Percentiles rank a stretch among this genome's conserved stretches.
Conservation (phyloP, 148 eudicot species). For the Cornus kousa region DNA sequence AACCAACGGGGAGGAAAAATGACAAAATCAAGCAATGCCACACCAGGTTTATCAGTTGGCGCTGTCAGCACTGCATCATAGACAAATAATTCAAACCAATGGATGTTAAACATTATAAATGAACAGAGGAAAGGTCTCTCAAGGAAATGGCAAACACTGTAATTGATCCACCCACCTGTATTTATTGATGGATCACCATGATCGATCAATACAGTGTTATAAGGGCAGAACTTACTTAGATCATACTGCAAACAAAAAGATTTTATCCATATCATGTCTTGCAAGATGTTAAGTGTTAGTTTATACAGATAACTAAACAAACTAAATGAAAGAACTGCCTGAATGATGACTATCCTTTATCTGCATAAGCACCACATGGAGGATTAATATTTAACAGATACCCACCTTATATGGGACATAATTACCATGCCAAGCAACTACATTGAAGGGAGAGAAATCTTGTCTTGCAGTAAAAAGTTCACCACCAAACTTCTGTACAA, state of each 20-base stretch:
- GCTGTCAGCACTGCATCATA: slow-evolving; percentile 77
- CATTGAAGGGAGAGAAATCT: slow-evolving; percentile 96
- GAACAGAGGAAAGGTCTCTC: neutral
- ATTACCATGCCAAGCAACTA: slow-evolving; percentile 99
- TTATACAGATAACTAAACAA: neutral
- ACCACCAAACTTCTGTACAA: slow-evolving; percentile 92
- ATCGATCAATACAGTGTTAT: slow-evolving; percentile 88
- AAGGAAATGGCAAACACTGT: neutral
- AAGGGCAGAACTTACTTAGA: slow-evolving; percentile 82
- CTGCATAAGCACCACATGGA: neutral
- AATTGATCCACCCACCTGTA: slow-evolving; percentile 52
- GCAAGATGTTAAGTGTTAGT: neutral
- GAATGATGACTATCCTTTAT: neutral
- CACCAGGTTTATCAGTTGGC: slow-evolving; percentile 95
- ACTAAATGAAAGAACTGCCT: neutral
- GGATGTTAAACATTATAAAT: neutral
- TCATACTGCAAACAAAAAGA: slow-evolving; percentile 71
- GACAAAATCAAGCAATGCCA: slow-evolving; percentile 96
- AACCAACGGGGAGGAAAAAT: slow-evolving; percentile 98
- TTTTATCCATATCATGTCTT: slow-evolving; percentile 20
- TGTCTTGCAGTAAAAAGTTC: slow-evolving; percentile 94
- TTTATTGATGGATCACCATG: slow-evolving; percentile 97
- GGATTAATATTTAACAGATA: neutral
- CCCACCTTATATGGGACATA: slow-evolving; percentile 89
- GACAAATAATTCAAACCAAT: neutral